Base-by-base conservation (phyloP, 805 yeast species). In the Candida qinlingensis region DNA sequence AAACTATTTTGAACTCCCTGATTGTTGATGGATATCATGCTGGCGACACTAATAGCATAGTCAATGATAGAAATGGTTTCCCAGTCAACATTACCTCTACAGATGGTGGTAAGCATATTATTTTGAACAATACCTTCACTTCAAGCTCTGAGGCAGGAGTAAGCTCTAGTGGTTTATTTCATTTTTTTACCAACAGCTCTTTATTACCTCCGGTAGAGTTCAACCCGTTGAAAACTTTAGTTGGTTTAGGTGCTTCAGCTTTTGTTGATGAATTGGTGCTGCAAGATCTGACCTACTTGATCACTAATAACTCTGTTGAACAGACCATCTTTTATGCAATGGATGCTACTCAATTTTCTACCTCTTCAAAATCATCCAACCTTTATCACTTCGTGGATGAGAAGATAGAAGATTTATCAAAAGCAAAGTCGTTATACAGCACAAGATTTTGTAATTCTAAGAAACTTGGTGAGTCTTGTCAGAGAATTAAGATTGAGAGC, bases 221-320 rank as follows among this genome's bases (percentile, higher is more conserved):
- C 55, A 79, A 80, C 33, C 77, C 80, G 1, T 72, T 80, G 53
- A 83, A 80, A 58, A 76, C 80, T 54, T 62, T 85, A 3, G 67
- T 77, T 45, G 89, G 87, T 0, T 61, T 81, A 40, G 75, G 81
- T 50, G 81, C 80, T 44, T 71, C 83, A 3, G 71, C 71, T 29
- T 81, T 87, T 61, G 91, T 87, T 6, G 74, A 76, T n/a, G 96
- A 88, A 56, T 55, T 88, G 12, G 71, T 78, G 40, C 77, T 87
- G 46, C 76, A 90, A 49, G 74, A 76, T 10, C 64, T 88, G 19
- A 65, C 71, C 2, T 52, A 74, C 40, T 64, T 87, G 42, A 76
- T 91, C 13, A 84, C 81, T 47, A 81, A 83, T 34, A 57, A 67
- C 2, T 61, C 72, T 0, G 33, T 64, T 0, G 68, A 75, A 29